phyloP scores from a whole-genome alignment of 805 yeast species.

The Vanderwaltozyma yarrowii region DNA sequence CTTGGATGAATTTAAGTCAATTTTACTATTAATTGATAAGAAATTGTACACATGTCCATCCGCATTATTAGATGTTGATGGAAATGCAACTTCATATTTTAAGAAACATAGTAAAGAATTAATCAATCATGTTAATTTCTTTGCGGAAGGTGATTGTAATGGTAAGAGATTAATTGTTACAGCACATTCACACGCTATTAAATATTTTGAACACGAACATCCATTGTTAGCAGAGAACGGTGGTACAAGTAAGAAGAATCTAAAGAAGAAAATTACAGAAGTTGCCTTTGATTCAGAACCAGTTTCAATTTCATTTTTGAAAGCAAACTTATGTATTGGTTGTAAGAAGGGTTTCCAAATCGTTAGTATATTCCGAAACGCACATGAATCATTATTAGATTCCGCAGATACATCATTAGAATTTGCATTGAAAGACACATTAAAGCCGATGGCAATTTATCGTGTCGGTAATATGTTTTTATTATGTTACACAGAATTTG shows the following conservation, averaged over 20 bases:
- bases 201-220: slow-evolving; percentile 71
- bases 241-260: slow-evolving; percentile 53
- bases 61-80: slow-evolving; percentile 41
- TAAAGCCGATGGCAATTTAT: slow-evolving; percentile 87
- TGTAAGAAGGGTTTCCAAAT: slow-evolving; percentile 96
- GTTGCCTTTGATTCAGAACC: slow-evolving; percentile 82
- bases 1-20: slow-evolving; percentile 78
- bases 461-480: slow-evolving; percentile 82
- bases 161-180: slow-evolving; percentile 86
- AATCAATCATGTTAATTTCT: slow-evolving; percentile 79
- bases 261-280: slow-evolving; percentile 61
- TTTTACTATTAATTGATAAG: slow-evolving; percentile 75
- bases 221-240: slow-evolving; percentile 36
- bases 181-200: slow-evolving; percentile 69
- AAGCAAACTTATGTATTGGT: slow-evolving; percentile 84
- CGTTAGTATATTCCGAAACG: slow-evolving; percentile 72
- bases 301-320: slow-evolving; percentile 80
- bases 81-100: slow-evolving; percentile 34
- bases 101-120: slow-evolving; percentile 64
- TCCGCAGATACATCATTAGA: slow-evolving; percentile 98
- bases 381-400: slow-evolving; percentile 81
- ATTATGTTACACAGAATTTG: slow-evolving; percentile 83
- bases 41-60: slow-evolving; percentile 67
- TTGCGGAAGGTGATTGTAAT: slow-evolving; percentile 86
- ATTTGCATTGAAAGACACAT: slow-evolving; percentile 61